These are phyloP conservation scores for Hyaloperonospora brassicae DNA, from an alignment of 352 stramenopile species.

Conservation along the genomic window DNA sequence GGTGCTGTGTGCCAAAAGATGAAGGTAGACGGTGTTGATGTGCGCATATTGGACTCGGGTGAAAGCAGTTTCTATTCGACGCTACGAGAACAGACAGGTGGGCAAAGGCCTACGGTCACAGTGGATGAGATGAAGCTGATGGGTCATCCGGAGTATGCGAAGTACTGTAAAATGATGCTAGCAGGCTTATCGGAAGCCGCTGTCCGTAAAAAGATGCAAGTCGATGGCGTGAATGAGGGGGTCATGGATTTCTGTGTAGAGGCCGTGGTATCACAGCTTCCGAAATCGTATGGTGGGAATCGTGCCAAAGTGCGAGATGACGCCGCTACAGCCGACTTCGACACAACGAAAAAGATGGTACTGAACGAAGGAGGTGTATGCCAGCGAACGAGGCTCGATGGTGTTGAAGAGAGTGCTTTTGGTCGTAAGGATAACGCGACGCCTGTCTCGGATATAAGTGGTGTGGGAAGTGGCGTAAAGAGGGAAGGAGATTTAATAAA, in stretches of 20 bases:
- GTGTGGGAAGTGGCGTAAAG: constrained; percentile 25
- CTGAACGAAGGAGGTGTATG: constrained; percentile 72
- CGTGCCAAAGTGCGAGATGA: constrained; percentile 30
- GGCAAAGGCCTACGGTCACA: constrained; percentile 4
- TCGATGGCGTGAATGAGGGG: constrained; percentile 30
- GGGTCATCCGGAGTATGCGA: constrained; percentile 64
- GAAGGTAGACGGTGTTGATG: constrained; percentile 37
- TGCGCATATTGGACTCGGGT: constrained; percentile 36
- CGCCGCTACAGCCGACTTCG: constrained; percentile 73
- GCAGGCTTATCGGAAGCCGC: constrained; percentile 80
- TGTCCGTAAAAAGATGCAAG: constrained; percentile 81
- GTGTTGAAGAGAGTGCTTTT: constrained; percentile 42
- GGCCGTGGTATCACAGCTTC: constrained; percentile 26
- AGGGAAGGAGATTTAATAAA: constrained; percentile 57
- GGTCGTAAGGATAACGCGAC: constrained; percentile 47
- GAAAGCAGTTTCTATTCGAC: constrained; percentile 12
- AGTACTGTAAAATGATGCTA: constrained; percentile 93
- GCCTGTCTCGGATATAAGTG: constrained; percentile 31
- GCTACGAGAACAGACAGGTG: constrained; percentile 3
- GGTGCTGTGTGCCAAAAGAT: constrained; percentile 87
- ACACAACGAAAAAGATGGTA: constrained; percentile 91
- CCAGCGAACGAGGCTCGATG: constrained; percentile 74
- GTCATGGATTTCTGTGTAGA: constrained; percentile 35
- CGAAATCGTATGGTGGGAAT: background rate
- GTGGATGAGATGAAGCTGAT: constrained; percentile 24